Evolutionary conservation across 805 yeast genomes (phyloP).

Genomic region (Metschnikowia gelsemii): DNA sequence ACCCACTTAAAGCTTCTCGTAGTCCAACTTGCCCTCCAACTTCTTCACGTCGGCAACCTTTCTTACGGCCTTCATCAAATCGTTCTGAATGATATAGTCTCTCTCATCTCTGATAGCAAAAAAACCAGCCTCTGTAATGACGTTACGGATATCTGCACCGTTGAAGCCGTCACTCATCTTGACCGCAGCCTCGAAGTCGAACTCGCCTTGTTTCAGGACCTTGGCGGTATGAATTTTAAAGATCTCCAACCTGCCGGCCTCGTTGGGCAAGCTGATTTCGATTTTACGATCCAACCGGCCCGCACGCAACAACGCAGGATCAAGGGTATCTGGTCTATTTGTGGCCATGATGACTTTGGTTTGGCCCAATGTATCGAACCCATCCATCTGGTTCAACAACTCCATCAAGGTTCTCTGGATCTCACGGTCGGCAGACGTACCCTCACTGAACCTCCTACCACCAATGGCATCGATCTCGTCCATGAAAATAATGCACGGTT

Average conservation of each 20-base stretch:
- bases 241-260: conserved; percentile 89
- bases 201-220: conserved; percentile 88
- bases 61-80: conserved; percentile 96
- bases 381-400: conserved; percentile 96
- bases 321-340: conserved; percentile 97
- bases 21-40: conserved; percentile 92
- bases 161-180: conserved; percentile 99
- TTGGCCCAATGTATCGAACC: conserved; percentile 93
- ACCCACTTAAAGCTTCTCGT: conserved; percentile 71
- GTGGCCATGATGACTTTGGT: conserved; percentile 99
- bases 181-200: conserved; percentile 94
- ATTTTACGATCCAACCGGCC: conserved; percentile 96
- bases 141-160: conserved; percentile 97
- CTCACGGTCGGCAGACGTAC: conserved; percentile 98
- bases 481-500: conserved; percentile 97
- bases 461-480: conserved; percentile 99
- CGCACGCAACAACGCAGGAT: conserved; percentile 95
- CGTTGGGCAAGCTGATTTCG: conserved; percentile 94
- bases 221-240: conserved; percentile 88
- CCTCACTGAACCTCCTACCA: conserved; percentile 95
- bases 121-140: conserved; percentile 97
- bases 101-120: conserved; percentile 97
- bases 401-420: conserved; percentile 98
- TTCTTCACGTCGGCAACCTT: conserved; percentile 96
- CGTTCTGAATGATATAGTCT: conserved; percentile 89